A percentile compares a stretch with the other conserved stretches of the same genome.
phyloP scores from a whole-genome alignment of 2,329 filamentous ascomycete genomes.

The Xylaria multiplex region DNA sequence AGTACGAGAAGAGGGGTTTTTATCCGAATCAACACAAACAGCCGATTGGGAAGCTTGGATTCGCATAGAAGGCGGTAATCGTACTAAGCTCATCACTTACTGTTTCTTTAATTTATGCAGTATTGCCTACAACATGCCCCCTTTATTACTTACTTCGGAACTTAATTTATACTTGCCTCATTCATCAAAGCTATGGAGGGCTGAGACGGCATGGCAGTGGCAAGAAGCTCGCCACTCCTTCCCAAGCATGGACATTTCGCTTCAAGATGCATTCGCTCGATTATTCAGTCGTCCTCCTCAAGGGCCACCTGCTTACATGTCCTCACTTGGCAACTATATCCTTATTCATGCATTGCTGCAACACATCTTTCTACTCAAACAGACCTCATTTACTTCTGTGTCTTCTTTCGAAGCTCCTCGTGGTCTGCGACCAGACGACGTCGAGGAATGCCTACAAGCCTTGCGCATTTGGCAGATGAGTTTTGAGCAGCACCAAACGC shows the following conservation, averaged over 20 bases:
- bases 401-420: constrained; percentile 62
- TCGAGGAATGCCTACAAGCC: constrained; percentile 66
- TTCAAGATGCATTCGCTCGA: constrained; percentile 67
- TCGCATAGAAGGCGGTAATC: constrained; percentile 64
- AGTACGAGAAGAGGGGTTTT: constrained; percentile 67
- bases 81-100: constrained; percentile 69
- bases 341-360: constrained; percentile 78
- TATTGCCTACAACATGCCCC: constrained; percentile 69
- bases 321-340: constrained; percentile 74
- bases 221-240: constrained; percentile 65
- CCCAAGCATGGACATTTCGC: constrained; percentile 60
- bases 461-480: constrained; percentile 67
- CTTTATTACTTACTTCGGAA: constrained; percentile 67
- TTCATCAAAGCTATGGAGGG: constrained; percentile 66
- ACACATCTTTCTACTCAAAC: constrained; percentile 75
- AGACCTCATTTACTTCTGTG: constrained; percentile 64
- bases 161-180: constrained; percentile 66
- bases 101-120: constrained; percentile 72
- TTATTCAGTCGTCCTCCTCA: constrained; percentile 64
- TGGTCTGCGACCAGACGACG: constrained; percentile 63
- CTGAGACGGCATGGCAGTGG: constrained; percentile 68
- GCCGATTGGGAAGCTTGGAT: constrained; percentile 70
- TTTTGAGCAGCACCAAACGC: constrained; percentile 66
- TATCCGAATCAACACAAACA: constrained; percentile 59
- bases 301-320: constrained; percentile 60